Conservation (phyloP, 169 alveolate species). For the Babesia caballi region DNA sequence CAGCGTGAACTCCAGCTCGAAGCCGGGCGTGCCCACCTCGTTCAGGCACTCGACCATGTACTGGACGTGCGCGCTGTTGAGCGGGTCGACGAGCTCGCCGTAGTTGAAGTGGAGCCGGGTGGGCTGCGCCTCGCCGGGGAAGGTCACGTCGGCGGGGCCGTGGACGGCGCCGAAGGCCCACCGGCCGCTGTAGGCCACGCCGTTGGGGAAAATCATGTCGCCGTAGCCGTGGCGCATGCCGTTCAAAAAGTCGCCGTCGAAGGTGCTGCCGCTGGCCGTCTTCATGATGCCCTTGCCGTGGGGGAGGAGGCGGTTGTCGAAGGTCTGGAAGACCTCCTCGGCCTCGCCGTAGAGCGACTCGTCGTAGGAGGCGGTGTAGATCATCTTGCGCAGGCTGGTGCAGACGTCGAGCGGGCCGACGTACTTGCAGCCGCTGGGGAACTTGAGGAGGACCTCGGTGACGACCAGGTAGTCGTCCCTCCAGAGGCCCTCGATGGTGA, state of each 20-base stretch:
- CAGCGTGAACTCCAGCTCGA: constrained; percentile 49
- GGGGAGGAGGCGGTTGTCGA: constrained; percentile 42
- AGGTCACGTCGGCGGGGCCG: constrained; percentile 36
- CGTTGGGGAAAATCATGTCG: constrained; percentile 39
- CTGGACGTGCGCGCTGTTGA: not conserved
- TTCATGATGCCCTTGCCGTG: constrained; percentile 59
- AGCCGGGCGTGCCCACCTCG: constrained; percentile 23
- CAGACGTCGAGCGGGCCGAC: constrained; percentile 15
- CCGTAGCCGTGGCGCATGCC: constrained; percentile 56
- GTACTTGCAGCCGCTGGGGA: constrained; percentile 65
- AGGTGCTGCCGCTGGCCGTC: constrained; percentile 38
- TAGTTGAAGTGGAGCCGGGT: constrained; percentile 3
- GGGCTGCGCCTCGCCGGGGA: constrained; percentile 14
- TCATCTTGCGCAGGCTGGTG: not conserved
- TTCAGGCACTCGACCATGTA: constrained; percentile 9
- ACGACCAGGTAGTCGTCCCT: constrained; percentile 26
- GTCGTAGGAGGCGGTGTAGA: not conserved
- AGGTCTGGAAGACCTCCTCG: constrained; percentile 5
- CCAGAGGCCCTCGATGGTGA: constrained; percentile 62
- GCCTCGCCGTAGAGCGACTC: constrained; percentile 5
- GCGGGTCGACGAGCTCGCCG: constrained; percentile 24
- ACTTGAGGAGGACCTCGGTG: constrained; percentile 34
- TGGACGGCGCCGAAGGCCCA: constrained; percentile 56
- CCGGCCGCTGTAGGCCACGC: constrained; percentile 38
- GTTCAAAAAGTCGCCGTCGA: constrained; percentile 20